Conservation (phyloP, 148 eudicot genomes). For the Suaeda aralocaspica region DNA sequence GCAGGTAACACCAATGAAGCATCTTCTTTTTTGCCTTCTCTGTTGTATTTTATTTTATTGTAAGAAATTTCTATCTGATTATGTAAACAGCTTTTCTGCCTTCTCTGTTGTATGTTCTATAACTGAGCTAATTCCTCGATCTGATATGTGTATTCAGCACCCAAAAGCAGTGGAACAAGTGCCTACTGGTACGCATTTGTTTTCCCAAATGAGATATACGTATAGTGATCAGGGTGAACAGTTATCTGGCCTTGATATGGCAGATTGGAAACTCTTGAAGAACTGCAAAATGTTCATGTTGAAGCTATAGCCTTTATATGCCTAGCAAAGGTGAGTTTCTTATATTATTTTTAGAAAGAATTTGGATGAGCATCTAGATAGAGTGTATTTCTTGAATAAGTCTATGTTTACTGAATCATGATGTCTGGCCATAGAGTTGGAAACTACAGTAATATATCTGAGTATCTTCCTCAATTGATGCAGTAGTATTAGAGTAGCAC, state of each 20-base stretch:
- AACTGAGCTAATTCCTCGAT: neutral
- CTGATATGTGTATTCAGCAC: neutral
- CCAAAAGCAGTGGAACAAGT: neutral
- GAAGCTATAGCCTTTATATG: slow-evolving; percentile 25
- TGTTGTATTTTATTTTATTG: too few relatives aligned
- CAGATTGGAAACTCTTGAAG: slow-evolving; percentile 20
- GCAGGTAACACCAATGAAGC: neutral
- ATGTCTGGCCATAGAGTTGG: too few relatives aligned
- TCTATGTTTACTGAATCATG: too few relatives aligned
- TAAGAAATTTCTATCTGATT: neutral
- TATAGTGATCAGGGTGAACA: too few relatives aligned
- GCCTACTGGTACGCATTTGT: neutral
- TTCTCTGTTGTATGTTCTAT: too few relatives aligned
- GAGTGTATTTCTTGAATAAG: too few relatives aligned
- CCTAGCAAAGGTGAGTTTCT: slow-evolving; percentile 21
- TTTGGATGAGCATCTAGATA: too few relatives aligned
- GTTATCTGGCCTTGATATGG: slow-evolving; percentile 22
- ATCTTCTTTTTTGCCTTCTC: neutral
- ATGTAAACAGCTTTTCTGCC: too few relatives aligned
- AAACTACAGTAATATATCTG: too few relatives aligned
- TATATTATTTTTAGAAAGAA: too few relatives aligned
- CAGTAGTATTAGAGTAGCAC: too few relatives aligned
- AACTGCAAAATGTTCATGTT: slow-evolving; percentile 21
- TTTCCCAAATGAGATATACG: neutral
- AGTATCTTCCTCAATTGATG: too few relatives aligned